A percentile compares a stretch with the other conserved stretches of the same genome.
These are phyloP conservation scores for Pleurotus djamor DNA, from an alignment of 768 basidiomycete genomes.

Conservation along the genomic window DNA sequence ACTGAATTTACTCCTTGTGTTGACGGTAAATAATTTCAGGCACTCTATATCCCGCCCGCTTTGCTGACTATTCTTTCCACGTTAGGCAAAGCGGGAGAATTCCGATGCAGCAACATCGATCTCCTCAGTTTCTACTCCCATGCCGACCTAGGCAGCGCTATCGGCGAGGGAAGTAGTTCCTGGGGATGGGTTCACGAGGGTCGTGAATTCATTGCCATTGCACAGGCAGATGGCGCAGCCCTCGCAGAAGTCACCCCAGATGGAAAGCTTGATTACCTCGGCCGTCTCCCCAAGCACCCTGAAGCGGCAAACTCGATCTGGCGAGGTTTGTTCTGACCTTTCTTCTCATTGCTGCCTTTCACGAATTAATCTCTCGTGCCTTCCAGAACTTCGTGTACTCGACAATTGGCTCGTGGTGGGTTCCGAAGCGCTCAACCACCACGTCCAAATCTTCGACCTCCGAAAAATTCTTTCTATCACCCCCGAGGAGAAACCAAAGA, in stretches of 20 bases:
- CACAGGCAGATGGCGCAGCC: constrained; percentile 15
- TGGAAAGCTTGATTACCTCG: constrained; percentile 9
- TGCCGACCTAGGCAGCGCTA: constrained; percentile 12
- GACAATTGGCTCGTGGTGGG: constrained; percentile 20
- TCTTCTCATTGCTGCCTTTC: not conserved
- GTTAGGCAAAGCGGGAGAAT: constrained; percentile 10
- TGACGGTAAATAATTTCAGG: constrained; percentile 1
- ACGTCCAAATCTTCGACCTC: constrained; percentile 25
- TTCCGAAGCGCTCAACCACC: constrained; percentile 20
- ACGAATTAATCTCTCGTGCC: not conserved
- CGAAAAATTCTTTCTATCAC: constrained; percentile 16
- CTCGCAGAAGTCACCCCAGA: constrained; percentile 10
- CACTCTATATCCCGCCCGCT: not conserved
- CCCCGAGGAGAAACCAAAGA: constrained; percentile 14
- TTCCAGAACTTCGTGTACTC: constrained; percentile 20
- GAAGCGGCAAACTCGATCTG: constrained; percentile 13
- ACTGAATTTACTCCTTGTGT: constrained; percentile 10
- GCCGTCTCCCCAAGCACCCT: constrained; percentile 19
- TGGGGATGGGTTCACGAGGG: constrained; percentile 16
- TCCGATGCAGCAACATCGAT: constrained; percentile 17
- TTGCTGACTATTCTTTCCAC: not conserved
- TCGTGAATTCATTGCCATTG: constrained; percentile 15
- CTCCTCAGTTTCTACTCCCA: constrained; percentile 15
- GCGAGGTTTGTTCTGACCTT: not conserved
- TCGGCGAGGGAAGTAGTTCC: constrained; percentile 11